phyloP scores from a whole-genome alignment of 2,329 filamentous ascomycete species.

The Lachnellula hyalina region DNA sequence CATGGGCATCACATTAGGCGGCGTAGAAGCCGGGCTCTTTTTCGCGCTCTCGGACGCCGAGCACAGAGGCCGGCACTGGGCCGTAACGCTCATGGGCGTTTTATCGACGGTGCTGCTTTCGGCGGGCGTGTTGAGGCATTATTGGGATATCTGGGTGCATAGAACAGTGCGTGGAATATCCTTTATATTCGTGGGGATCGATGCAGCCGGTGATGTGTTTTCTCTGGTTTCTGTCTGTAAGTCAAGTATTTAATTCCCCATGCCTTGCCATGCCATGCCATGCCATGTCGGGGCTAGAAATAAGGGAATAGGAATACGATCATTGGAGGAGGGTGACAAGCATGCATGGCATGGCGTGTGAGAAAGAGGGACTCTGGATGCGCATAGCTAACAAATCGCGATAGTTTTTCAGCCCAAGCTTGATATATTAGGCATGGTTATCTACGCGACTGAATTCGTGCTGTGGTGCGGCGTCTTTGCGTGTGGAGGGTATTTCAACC shows the following conservation, averaged over 20 bases:
- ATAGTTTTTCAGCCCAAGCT: constrained; percentile 54
- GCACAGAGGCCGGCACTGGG: constrained; percentile 49
- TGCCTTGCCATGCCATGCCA: too few relatives aligned
- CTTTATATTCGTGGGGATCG: constrained; percentile 66
- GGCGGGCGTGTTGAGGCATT: constrained; percentile 62
- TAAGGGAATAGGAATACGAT: too few relatives aligned
- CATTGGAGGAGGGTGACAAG: too few relatives aligned
- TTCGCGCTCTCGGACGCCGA: constrained; percentile 42
- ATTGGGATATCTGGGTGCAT: constrained; percentile 63
- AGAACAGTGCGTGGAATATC: constrained; percentile 65
- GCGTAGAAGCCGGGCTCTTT: constrained; percentile 54
- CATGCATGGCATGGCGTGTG: too few relatives aligned
- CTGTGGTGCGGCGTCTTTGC: constrained; percentile 65
- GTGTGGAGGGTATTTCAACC: constrained; percentile 60
- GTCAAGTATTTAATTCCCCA: constrained; percentile 14
- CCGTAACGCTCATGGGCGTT: constrained; percentile 60
- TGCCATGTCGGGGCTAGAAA: too few relatives aligned
- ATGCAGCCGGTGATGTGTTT: constrained; percentile 63
- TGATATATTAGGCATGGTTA: constrained; percentile 58
- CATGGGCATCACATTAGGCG: constrained; percentile 52
- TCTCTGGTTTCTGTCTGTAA: constrained; percentile 58
- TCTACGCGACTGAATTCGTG: constrained; percentile 60
- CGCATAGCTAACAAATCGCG: too few relatives aligned
- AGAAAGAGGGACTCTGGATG: too few relatives aligned
- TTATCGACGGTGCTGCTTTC: constrained; percentile 59